Evolutionary conservation across 805 yeast species (phyloP), one percentile per base, ranked within the genome.

Genomic region (Wilhelminamyces savonicus): DNA sequence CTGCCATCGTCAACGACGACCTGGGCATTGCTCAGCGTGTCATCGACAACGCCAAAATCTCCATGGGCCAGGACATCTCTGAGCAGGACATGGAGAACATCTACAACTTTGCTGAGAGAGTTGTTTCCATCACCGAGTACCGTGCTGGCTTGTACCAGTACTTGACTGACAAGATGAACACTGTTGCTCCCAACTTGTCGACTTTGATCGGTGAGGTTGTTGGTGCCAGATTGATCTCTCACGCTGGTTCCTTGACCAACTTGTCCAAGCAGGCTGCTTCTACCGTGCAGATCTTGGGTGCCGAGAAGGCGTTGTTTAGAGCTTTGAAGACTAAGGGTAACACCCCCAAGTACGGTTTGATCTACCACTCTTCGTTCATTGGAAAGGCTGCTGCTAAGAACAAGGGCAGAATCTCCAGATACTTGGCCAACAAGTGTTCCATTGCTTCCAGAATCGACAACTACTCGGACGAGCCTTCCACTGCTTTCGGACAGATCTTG

Each of bases 341-440:
- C 68, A 87, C 97, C 46, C 97, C 97, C 46, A 87, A 87, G 61
- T 87, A 87, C 62, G 97, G 97, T 54, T 76, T 87, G 56, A 85
- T 87, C 52, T 87, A 88, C 72, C 95, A 88, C 68, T 84, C 96
- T 26, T 82, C 94, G 19, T 86, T 86, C 62, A 86, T 87, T 51
- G 95, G 95, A 48, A 82, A 77, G 62, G 98, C 98, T 37, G 71
- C 87, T 40, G 80, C 94, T 44, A 92, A 92, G 72, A 92, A 92
- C 73, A 92, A 92, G 78, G 98, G 98, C 65, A 82, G 97, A 75
- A 92, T 92, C 47, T 90, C 98, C 28, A 82, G 98, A 69, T 92
- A 88, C 68, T 72, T 92, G 65, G 98, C 98, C 44, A 92, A 92
- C 82, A 92, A 92, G 69, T 90, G 97, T 76, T 82, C 98, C 24